A percentile compares a stretch with the other conserved stretches of the same genome.
Evolutionary conservation across 805 yeast genomes (phyloP).

Genomic region (Nakazawaea siamensis): DNA sequence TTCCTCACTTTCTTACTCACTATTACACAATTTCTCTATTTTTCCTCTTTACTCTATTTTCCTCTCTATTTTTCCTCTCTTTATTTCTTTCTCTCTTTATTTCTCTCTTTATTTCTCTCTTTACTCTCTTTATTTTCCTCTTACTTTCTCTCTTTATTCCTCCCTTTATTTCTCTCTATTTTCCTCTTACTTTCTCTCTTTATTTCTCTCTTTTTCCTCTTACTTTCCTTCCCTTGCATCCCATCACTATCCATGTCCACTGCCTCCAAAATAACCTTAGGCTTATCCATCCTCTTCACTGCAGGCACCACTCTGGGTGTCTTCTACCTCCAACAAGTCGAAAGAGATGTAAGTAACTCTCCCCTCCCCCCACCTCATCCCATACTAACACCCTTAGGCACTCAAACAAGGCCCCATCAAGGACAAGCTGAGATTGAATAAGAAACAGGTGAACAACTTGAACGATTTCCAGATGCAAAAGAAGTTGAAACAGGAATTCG

Average conservation of each 20-base stretch:
- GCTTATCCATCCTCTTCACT: slow-evolving; percentile 44
- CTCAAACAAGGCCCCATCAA: slow-evolving; percentile 79
- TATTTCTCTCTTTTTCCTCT: neutral
- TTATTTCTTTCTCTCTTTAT: neutral
- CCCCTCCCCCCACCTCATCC: neutral
- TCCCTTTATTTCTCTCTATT: neutral
- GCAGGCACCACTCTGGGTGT: slow-evolving; percentile 59
- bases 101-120: no score
- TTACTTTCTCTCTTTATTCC: neutral
- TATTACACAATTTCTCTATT: no score
- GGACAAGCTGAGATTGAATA: slow-evolving; percentile 28
- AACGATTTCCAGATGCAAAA: slow-evolving; percentile 61
- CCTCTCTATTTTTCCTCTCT: neutral
- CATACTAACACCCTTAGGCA: slow-evolving; percentile 26
- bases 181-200: neutral
- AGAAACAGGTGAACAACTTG: slow-evolving; percentile 44
- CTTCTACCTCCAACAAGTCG: slow-evolving; percentile 59
- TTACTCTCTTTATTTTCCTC: neutral
- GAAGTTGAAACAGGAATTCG: slow-evolving; percentile 48
- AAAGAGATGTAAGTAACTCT: slow-evolving; percentile 42
- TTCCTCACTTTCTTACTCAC: no score
- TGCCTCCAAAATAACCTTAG: slow-evolving; percentile 72
- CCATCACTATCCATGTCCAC: slow-evolving; percentile 52
- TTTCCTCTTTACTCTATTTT: no score
- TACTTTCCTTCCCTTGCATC: neutral